phyloP scores from a whole-genome alignment of 148 eudicot species.

The Cornus controversa region DNA sequence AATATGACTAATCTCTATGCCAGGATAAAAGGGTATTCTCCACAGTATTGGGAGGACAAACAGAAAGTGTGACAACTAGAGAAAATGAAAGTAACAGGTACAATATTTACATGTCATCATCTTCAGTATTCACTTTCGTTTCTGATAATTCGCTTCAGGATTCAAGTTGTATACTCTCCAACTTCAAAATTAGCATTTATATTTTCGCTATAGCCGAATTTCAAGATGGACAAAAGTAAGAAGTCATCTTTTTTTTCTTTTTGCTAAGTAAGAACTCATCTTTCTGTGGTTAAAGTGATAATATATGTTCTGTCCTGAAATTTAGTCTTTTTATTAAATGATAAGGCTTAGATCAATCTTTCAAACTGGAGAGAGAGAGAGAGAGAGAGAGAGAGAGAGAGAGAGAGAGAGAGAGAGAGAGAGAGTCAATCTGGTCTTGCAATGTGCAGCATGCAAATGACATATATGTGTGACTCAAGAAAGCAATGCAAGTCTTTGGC shows the following conservation, averaged over 20 bases:
- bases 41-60: conserved; percentile 27
- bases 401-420: background rate
- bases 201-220: background rate
- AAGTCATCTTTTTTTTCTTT: no score
- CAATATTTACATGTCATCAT: conserved; percentile 9
- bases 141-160: no score
- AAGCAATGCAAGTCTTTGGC: background rate
- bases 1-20: conserved; percentile 10
- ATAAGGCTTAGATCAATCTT: background rate
- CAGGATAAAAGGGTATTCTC: conserved; percentile 45
- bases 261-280: background rate
- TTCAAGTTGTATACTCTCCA: conserved; percentile 5
- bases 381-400: background rate
- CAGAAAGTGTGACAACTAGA: conserved; percentile 16
- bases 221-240: background rate
- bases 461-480: no score
- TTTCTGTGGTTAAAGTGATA: background rate
- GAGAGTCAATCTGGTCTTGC: background rate
- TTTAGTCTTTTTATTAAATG: background rate
- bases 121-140: background rate
- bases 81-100: conserved; percentile 39
- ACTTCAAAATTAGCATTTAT: background rate
- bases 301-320: background rate
- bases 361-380: background rate
- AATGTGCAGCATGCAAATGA: background rate